Conservation (phyloP, 441 rosid species). For the Aquilaria agallochum region DNA sequence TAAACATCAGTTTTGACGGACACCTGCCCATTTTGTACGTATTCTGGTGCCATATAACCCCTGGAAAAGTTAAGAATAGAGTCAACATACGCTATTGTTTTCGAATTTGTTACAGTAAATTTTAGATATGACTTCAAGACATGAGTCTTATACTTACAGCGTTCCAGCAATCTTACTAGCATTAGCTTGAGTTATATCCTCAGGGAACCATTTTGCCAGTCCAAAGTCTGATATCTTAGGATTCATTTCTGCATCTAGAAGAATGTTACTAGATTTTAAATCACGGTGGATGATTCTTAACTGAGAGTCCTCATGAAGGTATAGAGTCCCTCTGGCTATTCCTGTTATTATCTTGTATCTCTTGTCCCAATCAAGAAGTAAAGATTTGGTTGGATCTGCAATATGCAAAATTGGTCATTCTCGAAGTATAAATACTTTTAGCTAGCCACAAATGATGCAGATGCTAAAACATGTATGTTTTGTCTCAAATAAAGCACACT, state of each 20-base stretch:
- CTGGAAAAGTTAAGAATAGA: constrained; percentile 9
- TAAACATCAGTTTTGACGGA: constrained; percentile 41
- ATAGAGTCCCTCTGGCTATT: constrained; percentile 57
- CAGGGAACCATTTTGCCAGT: constrained; percentile 29
- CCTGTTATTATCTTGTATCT: constrained; percentile 45
- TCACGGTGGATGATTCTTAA: constrained; percentile 62
- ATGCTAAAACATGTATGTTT: neutral
- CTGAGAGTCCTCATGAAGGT: constrained; percentile 67
- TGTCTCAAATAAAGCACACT: neutral
- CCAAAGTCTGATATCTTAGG: constrained; percentile 77
- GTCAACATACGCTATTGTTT: too few species aligned
- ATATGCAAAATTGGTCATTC: too few species aligned
- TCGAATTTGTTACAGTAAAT: too few species aligned
- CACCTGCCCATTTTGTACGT: constrained; percentile 35
- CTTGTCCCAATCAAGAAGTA: constrained; percentile 36
- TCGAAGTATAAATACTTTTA: too few species aligned
- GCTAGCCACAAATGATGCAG: neutral
- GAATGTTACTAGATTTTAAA: constrained; percentile 58
- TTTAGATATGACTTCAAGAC: neutral
- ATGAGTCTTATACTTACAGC: too few species aligned
- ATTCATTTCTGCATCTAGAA: constrained; percentile 47
- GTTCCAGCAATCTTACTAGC: too few species aligned
- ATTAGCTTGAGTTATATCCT: too few species aligned
- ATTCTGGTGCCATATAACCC: constrained; percentile 36
- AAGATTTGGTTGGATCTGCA: constrained; percentile 26